Base-by-base conservation (phyloP, 208 protist genomes). In the Acanthamoeba quina region DNA sequence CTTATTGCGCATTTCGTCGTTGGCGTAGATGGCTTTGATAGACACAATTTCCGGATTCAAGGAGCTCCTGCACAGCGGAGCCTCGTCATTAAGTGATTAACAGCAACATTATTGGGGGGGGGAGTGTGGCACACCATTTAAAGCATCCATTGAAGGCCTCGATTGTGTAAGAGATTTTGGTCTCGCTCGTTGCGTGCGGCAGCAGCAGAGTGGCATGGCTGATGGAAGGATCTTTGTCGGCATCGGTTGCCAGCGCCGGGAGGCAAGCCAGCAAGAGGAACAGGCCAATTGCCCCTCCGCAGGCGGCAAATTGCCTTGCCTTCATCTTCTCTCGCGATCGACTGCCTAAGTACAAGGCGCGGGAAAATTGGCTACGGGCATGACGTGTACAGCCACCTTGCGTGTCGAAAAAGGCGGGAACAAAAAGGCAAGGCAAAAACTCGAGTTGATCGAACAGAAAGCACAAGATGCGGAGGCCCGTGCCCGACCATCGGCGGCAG, bases 21-120 rank as follows among this genome's bases (percentile, higher is more conserved):
- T 90, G 26, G 49, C n/a, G 47, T 54, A 93, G 24, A 93, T 74
- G 60, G 89, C 64, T 13, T 26, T 74, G 17, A 93, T 82, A 3
- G 89, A 93, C 24, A 82, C 89, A 34, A 93, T 93, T 60, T 93
- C 89, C 26, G 89, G 89, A 34, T 93, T 93, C 60, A 74, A 47
- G 10, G 89, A 93, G 17, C 29, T 83, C 89, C 89, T 93, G 44
- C 41, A 31, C 17, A 15, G n/a, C 13, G 17, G n/a, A 88, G 13
- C 47, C 47, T 52, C 7, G 41, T 58, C 41, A 52, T 47, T 34
- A 17, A 85, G 47, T 88, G 44, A 90, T 17, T 54, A n/a, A 90
- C 6, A 89, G 37, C 21, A 15, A 15, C 24, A 60, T 64, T 34
- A 68, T 21, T 68, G 19, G 29, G 26, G 21, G 56, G 56, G n/a